phyloP scores from a whole-genome alignment of 306 rosid genomes.

The Abrus precatorius region DNA sequence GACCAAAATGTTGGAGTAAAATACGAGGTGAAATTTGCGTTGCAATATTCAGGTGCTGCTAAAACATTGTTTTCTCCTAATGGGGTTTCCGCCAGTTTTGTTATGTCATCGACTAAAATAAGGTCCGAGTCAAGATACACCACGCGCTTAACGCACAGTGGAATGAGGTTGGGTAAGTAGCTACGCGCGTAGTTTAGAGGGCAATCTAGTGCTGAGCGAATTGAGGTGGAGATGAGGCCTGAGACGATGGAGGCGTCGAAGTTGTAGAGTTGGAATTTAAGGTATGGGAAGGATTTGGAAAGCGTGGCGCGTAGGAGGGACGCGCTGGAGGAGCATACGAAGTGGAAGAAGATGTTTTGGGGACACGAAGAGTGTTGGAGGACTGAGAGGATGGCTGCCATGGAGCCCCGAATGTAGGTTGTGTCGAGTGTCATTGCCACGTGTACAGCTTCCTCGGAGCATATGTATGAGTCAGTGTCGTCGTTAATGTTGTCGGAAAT shows the following conservation, averaged over 20 bases:
- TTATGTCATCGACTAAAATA: constrained; percentile 85
- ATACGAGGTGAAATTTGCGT: constrained; percentile 88
- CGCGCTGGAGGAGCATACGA: constrained; percentile 68
- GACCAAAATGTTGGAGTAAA: constrained; percentile 89
- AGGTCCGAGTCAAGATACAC: constrained; percentile 97
- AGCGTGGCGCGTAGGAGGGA: constrained; percentile 64
- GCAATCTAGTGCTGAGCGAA: constrained; percentile 93
- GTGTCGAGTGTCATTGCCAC: constrained; percentile 95
- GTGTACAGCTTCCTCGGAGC: constrained; percentile 71
- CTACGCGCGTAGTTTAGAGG: constrained; percentile 89
- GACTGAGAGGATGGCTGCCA: constrained; percentile 91
- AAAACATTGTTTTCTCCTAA: constrained; percentile 54
- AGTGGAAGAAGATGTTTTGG: constrained; percentile 78
- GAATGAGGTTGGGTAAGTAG: constrained; percentile 75
- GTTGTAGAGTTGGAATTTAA: constrained; percentile 73
- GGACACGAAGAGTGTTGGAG: constrained; percentile 96
- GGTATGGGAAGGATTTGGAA: constrained; percentile 80
- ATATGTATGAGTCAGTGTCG: constrained; percentile 34
- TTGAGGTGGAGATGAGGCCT: constrained; percentile 84
- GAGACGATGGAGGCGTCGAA: constrained; percentile 68
- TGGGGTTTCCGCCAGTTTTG: constrained; percentile 73
- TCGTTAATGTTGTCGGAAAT: constrained; percentile 8
- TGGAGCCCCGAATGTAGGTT: constrained; percentile 87
- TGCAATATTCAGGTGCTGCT: constrained; percentile 97
- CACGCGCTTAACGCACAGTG: constrained; percentile 70